These are phyloP conservation scores for Eleusine indica DNA, from an alignment of 176 grass and related monocot species.

Conservation along the genomic window DNA sequence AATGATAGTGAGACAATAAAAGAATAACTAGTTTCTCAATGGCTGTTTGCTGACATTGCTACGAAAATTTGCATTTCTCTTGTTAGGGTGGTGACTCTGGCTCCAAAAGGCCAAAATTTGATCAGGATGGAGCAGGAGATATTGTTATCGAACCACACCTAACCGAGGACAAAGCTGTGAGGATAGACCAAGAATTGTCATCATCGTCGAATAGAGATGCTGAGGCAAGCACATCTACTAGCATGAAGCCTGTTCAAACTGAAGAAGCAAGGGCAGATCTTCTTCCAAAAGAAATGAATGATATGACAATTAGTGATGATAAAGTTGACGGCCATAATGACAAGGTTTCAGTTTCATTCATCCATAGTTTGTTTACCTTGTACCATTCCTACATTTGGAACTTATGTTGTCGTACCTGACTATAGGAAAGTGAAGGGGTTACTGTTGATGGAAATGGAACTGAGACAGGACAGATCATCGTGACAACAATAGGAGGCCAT, in stretches of 20 bases:
- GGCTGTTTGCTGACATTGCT: background rate
- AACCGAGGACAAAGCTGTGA: conserved; percentile 48
- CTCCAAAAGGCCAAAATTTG: conserved; percentile 85
- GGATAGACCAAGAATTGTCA: conserved; percentile 44
- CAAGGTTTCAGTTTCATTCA: conserved; percentile 55
- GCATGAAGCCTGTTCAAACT: conserved; percentile 54
- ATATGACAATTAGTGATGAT: conserved; percentile 86
- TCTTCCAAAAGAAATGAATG: conserved; percentile 91
- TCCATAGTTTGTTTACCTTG: conserved; percentile 5
- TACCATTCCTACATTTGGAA: conserved; percentile 30
- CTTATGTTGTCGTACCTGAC: conserved; percentile 27
- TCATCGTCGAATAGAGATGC: conserved; percentile 56
- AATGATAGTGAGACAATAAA: background rate
- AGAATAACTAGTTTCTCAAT: background rate
- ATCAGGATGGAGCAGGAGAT: conserved; percentile 67
- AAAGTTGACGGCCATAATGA: conserved; percentile 63
- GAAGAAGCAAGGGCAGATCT: conserved; percentile 68
- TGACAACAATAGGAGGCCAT: conserved; percentile 84
- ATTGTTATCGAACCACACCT: conserved; percentile 66
- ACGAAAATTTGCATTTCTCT: conserved; percentile 15
- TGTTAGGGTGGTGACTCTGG: conserved; percentile 81
- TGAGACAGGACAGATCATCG: conserved; percentile 84
- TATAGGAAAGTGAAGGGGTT: conserved; percentile 66
- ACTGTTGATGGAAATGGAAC: conserved; percentile 73
- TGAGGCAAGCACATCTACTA: conserved; percentile 79